Conservation (phyloP, 208 protist species). For the Angomonas deanei region DNA sequence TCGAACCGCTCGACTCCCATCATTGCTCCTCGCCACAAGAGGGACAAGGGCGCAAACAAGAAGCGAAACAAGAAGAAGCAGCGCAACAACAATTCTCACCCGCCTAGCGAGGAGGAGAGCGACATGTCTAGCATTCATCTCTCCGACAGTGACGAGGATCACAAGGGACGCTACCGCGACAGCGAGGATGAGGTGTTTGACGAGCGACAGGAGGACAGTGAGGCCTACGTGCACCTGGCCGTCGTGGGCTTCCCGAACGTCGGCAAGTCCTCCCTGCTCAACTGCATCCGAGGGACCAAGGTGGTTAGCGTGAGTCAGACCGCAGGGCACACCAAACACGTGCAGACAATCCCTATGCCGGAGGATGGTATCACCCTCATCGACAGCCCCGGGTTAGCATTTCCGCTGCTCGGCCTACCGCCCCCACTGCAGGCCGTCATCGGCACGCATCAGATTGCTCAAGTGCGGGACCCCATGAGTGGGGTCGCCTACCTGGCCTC, state of each 20-base stretch:
- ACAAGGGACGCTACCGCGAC: neutral
- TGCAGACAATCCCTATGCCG: slow-evolving; percentile 94
- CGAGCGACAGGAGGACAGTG: slow-evolving; percentile 18
- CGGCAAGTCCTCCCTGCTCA: slow-evolving; percentile 95
- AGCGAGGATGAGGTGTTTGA: slow-evolving; percentile 11
- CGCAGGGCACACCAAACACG: slow-evolving; percentile 96
- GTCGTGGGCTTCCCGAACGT: slow-evolving; percentile 92
- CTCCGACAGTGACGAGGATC: neutral
- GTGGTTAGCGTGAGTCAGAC: slow-evolving; percentile 92
- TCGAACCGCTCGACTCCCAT: neutral
- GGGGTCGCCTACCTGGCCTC: slow-evolving; percentile 88
- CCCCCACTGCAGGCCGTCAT: slow-evolving; percentile 89
- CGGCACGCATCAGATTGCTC: slow-evolving; percentile 95
- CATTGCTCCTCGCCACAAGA: neutral
- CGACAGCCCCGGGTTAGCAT: slow-evolving; percentile 94
- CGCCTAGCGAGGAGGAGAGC: neutral
- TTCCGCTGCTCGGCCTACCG: slow-evolving; percentile 82
- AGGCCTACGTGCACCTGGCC: slow-evolving; percentile 59
- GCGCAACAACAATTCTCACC: neutral
- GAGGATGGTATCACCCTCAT: slow-evolving; percentile 82
- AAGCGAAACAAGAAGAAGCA: slow-evolving; percentile 6
- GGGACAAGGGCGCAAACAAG: neutral
- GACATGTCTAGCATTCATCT: neutral
- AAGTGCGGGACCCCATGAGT: slow-evolving; percentile 94
- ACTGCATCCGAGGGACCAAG: slow-evolving; percentile 93